A percentile compares a stretch with the other conserved stretches of the same genome.
These are phyloP conservation scores for Panaeolus cyanescens DNA, from an alignment of 768 basidiomycete genomes.

Conservation along the genomic window DNA sequence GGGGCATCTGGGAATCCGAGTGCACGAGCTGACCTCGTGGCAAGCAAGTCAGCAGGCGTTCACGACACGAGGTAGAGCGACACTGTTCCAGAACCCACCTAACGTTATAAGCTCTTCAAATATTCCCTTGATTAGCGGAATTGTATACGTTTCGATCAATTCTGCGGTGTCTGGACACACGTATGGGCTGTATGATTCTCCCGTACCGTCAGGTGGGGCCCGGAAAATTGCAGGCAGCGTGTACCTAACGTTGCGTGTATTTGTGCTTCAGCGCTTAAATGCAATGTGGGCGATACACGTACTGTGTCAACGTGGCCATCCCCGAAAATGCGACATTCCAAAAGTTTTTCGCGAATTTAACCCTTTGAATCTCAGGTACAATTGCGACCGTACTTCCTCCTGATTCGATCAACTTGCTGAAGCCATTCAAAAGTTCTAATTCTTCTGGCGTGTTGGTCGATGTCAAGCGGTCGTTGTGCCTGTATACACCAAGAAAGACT, in stretches of 20 bases:
- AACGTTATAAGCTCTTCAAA: conserved; percentile 47
- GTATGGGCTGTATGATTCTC: conserved; percentile 39
- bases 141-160: conserved; percentile 40
- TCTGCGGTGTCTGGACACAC: conserved; percentile 41
- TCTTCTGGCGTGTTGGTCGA: conserved; percentile 45
- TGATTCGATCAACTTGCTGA: conserved; percentile 42
- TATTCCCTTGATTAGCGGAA: conserved; percentile 48
- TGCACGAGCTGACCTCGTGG: conserved; percentile 8
- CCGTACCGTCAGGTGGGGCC: conserved; percentile 38
- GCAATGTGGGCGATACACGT: conserved; percentile 9
- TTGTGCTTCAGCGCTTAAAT: not conserved
- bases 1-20: conserved; percentile 49
- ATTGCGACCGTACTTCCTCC: conserved; percentile 51
- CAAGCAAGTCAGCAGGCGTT: conserved; percentile 4
- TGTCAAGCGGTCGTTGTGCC: conserved; percentile 41
- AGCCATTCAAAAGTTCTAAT: conserved; percentile 40
- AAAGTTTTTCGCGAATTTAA: conserved; percentile 64
- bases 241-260: conserved; percentile 25
- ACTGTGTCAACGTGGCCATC: conserved; percentile 50
- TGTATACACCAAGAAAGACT: conserved; percentile 55
- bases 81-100: conserved; percentile 24
- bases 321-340: conserved; percentile 64
- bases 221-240: conserved; percentile 55
- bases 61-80: not conserved
- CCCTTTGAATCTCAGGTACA: conserved; percentile 61